Evolutionary conservation across 2,329 filamentous ascomycete species (phyloP), one percentile per base, ranked within the genome.

Genomic region (Dactylonectria macrodidyma): DNA sequence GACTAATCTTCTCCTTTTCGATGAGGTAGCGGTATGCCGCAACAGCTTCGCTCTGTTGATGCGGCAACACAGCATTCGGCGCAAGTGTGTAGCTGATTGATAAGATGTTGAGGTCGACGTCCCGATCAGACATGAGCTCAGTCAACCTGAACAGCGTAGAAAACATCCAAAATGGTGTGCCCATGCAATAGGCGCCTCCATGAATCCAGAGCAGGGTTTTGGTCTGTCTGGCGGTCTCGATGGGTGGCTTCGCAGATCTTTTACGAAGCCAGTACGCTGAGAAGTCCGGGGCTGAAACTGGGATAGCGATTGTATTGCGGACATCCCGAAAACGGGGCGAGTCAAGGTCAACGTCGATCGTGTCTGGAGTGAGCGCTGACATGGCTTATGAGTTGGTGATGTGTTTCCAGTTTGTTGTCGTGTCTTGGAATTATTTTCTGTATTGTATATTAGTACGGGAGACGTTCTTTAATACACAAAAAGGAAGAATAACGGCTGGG

Each of bases 11-110:
- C 44, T 60, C 58, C 26, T 33, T 33, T 11, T 60, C 58, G 14
- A 54, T 24, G 16, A 60, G 58, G 47, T 60, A 44, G 14, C 58
- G 48, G 24, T 60, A 54, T 30, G 34, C 48, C 1, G 58, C 58
- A n/a, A 60, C 19, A 2, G 58, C 58, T 16, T 60, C 22, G 11
- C 52, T 12, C 8, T 60, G 58, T 34, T 60, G 58, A 8, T 48
- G 58, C 1, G 48, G 58, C 12, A 60, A 60, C 9, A 52, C 22
- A 14, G 34, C 58, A 16, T 60, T 36, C 22, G 90, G 92, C 6
- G 87, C 89, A 76, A 90, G 95, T 69, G 91, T 95, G 8, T 96
- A 96, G 80, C 97, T 95, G 5, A 87, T 38, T 12, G 36, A 38
- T 38, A 12, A 11, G 36, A 38, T 38, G 36, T 14, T 4, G 34